phyloP scores from a whole-genome alignment of 1,139 yeast genomes.

The Candida sojae region DNA sequence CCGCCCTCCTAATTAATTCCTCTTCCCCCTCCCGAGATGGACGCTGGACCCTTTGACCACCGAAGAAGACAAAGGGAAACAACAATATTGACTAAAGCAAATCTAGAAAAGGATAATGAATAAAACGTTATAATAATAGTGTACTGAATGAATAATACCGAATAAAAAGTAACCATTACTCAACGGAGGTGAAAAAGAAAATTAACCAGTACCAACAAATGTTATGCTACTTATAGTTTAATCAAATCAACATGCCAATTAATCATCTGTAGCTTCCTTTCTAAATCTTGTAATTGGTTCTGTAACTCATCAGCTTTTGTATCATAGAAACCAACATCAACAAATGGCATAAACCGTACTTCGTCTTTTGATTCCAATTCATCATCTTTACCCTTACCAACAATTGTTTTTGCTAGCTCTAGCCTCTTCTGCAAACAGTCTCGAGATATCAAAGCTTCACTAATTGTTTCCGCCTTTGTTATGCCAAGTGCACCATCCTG shows the following conservation, averaged over 20 bases:
- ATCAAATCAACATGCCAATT: conserved; percentile 5
- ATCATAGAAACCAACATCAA: background rate
- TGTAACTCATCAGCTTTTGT: background rate
- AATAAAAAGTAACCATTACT: background rate
- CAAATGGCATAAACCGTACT: background rate
- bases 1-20: conserved; percentile 1
- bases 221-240: background rate
- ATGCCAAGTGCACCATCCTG: background rate
- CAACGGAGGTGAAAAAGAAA: background rate
- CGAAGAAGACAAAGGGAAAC: background rate
- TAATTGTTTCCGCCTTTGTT: background rate
- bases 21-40: background rate
- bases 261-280: conserved; percentile 3
- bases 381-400: background rate
- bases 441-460: background rate
- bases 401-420: background rate
- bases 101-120: too few species aligned
- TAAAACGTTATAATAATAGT: background rate
- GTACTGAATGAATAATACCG: background rate
- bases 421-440: background rate
- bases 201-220: conserved; percentile 2
- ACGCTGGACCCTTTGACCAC: background rate
- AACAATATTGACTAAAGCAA: too few species aligned
- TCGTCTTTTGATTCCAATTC: background rate
- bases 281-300: background rate